phyloP scores from a whole-genome alignment of 345 rosid genomes.

The Fremontodendron californicum region DNA sequence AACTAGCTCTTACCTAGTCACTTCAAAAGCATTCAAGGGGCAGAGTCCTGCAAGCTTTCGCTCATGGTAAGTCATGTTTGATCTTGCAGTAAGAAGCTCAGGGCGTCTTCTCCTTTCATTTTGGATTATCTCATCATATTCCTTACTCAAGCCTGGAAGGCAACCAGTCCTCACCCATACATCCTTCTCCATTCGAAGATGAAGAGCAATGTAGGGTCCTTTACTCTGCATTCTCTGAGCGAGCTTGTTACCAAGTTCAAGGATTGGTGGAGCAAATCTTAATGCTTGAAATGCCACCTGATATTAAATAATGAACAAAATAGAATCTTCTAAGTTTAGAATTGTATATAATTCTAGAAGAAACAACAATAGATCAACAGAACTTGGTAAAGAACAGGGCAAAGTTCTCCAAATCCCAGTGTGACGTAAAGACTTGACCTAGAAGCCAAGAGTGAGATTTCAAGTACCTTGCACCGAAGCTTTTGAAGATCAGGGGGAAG shows the following conservation, averaged over 20 bases:
- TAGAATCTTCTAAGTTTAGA: not conserved
- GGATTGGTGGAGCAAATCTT: constrained; percentile 58
- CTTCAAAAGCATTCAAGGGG: constrained; percentile 84
- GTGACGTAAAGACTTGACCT: not conserved
- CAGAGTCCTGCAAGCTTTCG: constrained; percentile 88
- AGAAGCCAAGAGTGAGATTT: not conserved
- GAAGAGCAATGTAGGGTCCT: constrained; percentile 91
- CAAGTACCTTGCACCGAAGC: constrained; percentile 82
- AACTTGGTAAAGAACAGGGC: not conserved
- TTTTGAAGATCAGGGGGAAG: constrained; percentile 93
- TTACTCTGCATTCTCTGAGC: constrained; percentile 75
- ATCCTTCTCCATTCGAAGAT: constrained; percentile 85
- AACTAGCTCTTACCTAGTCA: constrained; percentile 54
- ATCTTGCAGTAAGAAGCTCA: constrained; percentile 81
- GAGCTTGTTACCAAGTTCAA: constrained; percentile 73
- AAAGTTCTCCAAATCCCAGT: not conserved
- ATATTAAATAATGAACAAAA: constrained; percentile 9
- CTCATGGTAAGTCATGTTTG: constrained; percentile 74
- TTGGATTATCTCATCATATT: constrained; percentile 66
- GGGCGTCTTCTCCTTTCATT: constrained; percentile 76
- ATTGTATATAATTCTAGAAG: not conserved
- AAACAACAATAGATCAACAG: not conserved
- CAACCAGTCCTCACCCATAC: constrained; percentile 98
- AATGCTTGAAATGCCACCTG: constrained; percentile 89
- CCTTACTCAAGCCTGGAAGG: constrained; percentile 70